phyloP scores from a whole-genome alignment of 495 filamentous ascomycete genomes.

The Bacidia rubella region DNA sequence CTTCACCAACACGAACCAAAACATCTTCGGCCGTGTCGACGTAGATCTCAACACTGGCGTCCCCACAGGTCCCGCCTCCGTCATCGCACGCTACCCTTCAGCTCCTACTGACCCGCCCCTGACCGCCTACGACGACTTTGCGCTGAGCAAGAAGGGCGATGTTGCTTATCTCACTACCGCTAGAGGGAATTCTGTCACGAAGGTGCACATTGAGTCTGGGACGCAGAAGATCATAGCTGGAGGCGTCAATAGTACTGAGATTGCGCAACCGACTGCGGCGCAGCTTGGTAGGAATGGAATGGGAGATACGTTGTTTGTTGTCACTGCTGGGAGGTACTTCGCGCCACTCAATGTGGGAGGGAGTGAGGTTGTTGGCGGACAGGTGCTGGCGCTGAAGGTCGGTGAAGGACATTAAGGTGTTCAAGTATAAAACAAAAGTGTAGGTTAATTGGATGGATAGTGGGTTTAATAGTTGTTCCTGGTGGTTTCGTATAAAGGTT shows the following conservation, averaged over 20 bases:
- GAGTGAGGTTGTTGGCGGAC: conserved; percentile 5
- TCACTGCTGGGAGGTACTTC: conserved; percentile 2
- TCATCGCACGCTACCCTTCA: neutral
- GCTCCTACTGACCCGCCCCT: neutral
- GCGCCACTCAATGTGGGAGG: conserved; percentile 6
- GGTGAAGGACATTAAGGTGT: no score
- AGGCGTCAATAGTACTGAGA: conserved; percentile 6
- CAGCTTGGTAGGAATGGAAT: conserved; percentile 19
- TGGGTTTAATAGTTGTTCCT: no score
- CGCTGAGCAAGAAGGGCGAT: conserved; percentile 10
- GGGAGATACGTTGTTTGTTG: conserved; percentile 9
- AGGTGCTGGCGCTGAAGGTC: neutral
- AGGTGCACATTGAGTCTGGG: conserved; percentile 8
- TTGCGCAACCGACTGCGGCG: conserved; percentile 19
- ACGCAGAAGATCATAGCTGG: neutral
- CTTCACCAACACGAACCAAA: conserved; percentile 28
- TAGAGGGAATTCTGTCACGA: conserved; percentile 10
- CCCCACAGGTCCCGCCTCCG: conserved; percentile 9
- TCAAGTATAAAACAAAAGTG: no score
- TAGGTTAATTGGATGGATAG: no score
- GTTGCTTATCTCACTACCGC: conserved; percentile 13
- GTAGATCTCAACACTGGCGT: conserved; percentile 20
- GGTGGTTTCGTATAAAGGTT: no score
- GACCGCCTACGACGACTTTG: conserved; percentile 23
- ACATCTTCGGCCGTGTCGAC: conserved; percentile 19